Percentiles rank a stretch among this genome's conserved stretches.
These are phyloP conservation scores for Salvia miltiorrhiza DNA, from an alignment of 257 asterid genomes.

Conservation along the genomic window DNA sequence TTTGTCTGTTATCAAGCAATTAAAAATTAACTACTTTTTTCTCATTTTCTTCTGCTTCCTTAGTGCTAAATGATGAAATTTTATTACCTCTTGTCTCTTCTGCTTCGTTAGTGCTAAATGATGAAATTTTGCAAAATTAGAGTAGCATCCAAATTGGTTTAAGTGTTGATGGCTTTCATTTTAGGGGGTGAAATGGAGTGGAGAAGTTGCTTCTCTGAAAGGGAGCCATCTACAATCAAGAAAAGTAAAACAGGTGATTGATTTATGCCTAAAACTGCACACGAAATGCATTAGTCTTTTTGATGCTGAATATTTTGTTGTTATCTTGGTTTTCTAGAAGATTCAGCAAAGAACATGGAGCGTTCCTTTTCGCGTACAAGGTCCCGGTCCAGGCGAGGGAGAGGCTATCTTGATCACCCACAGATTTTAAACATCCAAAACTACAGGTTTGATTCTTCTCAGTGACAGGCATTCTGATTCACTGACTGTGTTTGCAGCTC, in stretches of 20 bases:
- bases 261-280: neutral
- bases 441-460: conserved; percentile 25
- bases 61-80: conserved; percentile 25
- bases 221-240: conserved; percentile 70
- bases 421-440: conserved; percentile 85
- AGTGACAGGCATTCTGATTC: neutral
- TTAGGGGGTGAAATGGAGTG: conserved; percentile 67
- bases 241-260: conserved; percentile 69
- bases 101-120: no score
- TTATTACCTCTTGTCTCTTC: no score
- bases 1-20: conserved; percentile 29
- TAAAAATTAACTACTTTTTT: neutral
- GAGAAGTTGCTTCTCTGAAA: conserved; percentile 73
- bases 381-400: conserved; percentile 54
- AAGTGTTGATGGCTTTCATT: conserved; percentile 12
- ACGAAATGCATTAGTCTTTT: neutral
- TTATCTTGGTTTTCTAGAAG: conserved; percentile 43
- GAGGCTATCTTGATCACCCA: conserved; percentile 89
- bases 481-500: neutral
- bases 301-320: conserved; percentile 10
- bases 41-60: neutral
- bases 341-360: conserved; percentile 41
- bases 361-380: conserved; percentile 57
- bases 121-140: no score
- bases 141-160: neutral